Percentiles rank a stretch among this genome's conserved stretches.
phyloP scores from a whole-genome alignment of 139 green algal species.

The Microglena sp. region DNA sequence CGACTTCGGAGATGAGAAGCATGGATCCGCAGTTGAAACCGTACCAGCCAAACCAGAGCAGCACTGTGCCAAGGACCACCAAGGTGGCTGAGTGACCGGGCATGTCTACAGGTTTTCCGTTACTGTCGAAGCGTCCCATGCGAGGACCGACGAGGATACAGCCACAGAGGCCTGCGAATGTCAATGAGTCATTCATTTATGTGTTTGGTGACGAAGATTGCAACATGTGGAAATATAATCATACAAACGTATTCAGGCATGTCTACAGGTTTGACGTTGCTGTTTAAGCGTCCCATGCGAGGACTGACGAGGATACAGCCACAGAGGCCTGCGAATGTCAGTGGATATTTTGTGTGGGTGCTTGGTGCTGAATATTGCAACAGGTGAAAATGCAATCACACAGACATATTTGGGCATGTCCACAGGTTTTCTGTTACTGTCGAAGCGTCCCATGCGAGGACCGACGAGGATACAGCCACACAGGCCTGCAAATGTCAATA shows the following conservation, averaged over 20 bases:
- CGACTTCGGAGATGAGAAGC: constrained; percentile 28
- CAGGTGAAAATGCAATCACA: too few species aligned
- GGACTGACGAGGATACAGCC: constrained; percentile 81
- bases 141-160: constrained; percentile 82
- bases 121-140: constrained; percentile 80
- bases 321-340: too few species aligned
- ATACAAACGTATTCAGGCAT: too few species aligned
- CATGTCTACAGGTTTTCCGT: constrained; percentile 63
- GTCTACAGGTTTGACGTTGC: constrained; percentile 56
- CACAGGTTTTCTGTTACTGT: constrained; percentile 60
- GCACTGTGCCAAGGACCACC: constrained; percentile 48
- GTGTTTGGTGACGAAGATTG: too few species aligned
- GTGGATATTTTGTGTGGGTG: too few species aligned
- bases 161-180: constrained; percentile 17
- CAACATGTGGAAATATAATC: too few species aligned
- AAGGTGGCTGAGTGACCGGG: constrained; percentile 44
- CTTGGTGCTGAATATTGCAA: too few species aligned
- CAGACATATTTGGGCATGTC: too few species aligned
- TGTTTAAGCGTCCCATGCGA: constrained; percentile 81
- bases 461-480: constrained; percentile 70
- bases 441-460: constrained; percentile 84
- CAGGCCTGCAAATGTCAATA: too few species aligned
- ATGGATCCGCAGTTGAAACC: constrained; percentile 38
- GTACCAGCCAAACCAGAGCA: constrained; percentile 89
- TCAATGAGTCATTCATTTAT: too few species aligned